These are phyloP conservation scores for Cunninghamia lanceolata DNA, from an alignment of 75 land plant genomes.

Conservation along the genomic window DNA sequence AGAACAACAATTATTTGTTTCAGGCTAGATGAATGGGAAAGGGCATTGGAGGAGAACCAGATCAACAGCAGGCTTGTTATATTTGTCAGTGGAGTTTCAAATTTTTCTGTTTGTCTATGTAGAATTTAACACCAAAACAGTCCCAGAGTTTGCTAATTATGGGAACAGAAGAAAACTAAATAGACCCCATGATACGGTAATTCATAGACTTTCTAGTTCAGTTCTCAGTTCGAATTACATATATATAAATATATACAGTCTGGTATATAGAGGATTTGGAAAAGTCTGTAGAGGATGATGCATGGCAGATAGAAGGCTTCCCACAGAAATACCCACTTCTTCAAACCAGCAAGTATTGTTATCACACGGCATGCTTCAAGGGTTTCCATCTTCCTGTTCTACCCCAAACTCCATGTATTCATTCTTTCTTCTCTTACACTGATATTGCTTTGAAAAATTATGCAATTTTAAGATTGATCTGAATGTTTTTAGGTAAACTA, in stretches of 20 bases:
- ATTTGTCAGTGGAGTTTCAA: background rate
- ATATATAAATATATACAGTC: background rate
- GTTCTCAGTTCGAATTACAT: background rate
- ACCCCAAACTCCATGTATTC: background rate
- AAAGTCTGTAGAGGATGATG: background rate
- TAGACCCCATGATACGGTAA: background rate
- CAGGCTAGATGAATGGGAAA: background rate
- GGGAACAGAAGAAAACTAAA: background rate
- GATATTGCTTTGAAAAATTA: background rate
- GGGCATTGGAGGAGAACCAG: background rate
- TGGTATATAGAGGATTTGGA: background rate
- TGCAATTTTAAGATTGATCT: background rate
- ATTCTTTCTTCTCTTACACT: background rate
- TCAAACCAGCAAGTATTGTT: background rate
- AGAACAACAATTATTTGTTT: background rate
- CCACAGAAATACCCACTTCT: background rate
- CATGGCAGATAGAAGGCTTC: background rate
- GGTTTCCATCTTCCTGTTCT: background rate
- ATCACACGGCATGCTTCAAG: conserved; percentile 5
- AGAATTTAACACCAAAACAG: background rate
- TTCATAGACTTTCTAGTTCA: background rate
- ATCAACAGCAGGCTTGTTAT: background rate
- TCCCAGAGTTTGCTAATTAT: background rate
- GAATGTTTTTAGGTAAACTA: too few relatives aligned
- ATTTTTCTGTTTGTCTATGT: background rate